A percentile compares a stretch with the other conserved stretches of the same genome.
These are phyloP conservation scores for Colletotrichum sp. DNA, from an alignment of 2,329 filamentous ascomycete genomes.

Conservation along the genomic window DNA sequence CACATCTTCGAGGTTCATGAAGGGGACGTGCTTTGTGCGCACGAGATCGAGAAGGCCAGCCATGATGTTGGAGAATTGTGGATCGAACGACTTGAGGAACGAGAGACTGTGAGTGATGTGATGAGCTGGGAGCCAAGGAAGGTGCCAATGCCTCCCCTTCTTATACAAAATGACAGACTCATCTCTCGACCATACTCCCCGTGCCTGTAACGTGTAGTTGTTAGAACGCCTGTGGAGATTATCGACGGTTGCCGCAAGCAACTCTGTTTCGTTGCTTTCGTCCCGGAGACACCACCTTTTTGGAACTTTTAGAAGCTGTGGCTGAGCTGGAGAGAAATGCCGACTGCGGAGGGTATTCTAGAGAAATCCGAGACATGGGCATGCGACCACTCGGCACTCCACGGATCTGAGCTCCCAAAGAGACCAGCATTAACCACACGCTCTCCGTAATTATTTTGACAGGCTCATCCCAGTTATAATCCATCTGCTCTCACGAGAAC, in stretches of 20 bases:
- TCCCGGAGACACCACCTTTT: not conserved
- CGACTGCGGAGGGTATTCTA: not conserved
- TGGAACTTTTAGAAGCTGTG: not conserved
- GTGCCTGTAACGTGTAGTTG: not conserved
- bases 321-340: not conserved
- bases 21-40: not conserved
- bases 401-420: no score
- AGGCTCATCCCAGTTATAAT: fast-evolving
- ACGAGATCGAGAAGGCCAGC: not conserved
- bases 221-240: not conserved
- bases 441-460: fast-evolving
- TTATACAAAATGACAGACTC: not conserved
- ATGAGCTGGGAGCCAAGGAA: not conserved
- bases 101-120: not conserved
- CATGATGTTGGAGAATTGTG: not conserved
- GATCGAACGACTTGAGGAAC: not conserved
- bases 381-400: no score
- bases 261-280: not conserved
- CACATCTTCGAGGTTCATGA: constrained; percentile 17
- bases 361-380: not conserved
- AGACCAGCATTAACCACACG: no score
- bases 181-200: not conserved
- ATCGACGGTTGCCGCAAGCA: not conserved
- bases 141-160: not conserved
- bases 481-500: fast-evolving